Evolutionary conservation across 371 early-diverging fungal genomes (phyloP), one percentile per base, ranked within the genome.

Genomic region (Apophysomyces trapeziformis): DNA sequence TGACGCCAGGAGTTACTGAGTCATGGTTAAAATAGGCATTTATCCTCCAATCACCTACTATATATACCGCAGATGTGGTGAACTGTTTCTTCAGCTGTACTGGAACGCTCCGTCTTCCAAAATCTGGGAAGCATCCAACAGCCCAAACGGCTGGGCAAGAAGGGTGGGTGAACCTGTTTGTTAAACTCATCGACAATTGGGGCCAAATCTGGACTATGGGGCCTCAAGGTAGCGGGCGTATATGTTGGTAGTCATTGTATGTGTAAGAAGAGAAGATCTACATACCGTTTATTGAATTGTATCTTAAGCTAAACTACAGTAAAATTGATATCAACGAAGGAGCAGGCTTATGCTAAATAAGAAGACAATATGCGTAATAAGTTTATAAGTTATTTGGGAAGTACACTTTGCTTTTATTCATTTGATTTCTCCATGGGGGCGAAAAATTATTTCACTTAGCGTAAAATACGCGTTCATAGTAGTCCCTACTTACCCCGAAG

Each of bases 51-150:
- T 68, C 75, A 26, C 72, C 78, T 6, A 73, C 66, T 14, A 62
- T 70, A n/a, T 78, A 70, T 50, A 46, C 60, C 18, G 71, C 75
- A 32, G 66, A 69, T 16, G 64, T 78, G 1, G 66, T 69, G 1
- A 75, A 78, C 38, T 69, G 69, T 12, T 78, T 75, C 32, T 78
- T 78, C 37, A 67, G 73, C 12, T 75, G 70, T 38, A 75, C 71
- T 18, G 78, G 78, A 2, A 54, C 73, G 13, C 45, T 78, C 7
- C 67, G 60, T 56, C 41, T 74, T 14, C 75, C 78, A 18, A 62
- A 57, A 64, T 16, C 38, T 4, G 44, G 41, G 0, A 44, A 41
- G 26, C 38, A 57, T 37, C 54, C 37, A 5, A 12, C 7, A 5
- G 63, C 4, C 3, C n/a, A 45, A 12, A 32, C 38, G 2, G 43